Percentiles rank a stretch among this genome's conserved stretches.
These are phyloP conservation scores for Helianthus tuberosus DNA, from an alignment of 129 eudicot species.

Conservation along the genomic window DNA sequence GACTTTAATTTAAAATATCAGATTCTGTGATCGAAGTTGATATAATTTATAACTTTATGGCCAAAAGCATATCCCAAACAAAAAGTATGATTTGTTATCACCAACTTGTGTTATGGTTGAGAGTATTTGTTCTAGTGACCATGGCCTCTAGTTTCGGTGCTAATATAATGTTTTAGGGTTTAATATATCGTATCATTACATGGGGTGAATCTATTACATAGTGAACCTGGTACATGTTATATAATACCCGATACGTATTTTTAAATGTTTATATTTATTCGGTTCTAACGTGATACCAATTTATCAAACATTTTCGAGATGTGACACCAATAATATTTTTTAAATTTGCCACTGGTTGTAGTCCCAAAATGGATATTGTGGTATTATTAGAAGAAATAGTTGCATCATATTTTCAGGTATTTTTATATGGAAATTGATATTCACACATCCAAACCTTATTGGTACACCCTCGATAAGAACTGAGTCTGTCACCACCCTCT, in stretches of 20 bases:
- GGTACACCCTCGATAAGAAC: no score
- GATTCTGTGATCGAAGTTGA: not conserved
- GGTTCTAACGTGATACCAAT: not conserved
- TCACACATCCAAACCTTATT: no score
- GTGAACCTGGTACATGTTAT: no score
- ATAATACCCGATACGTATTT: no score
- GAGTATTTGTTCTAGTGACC: slow-evolving; percentile 31
- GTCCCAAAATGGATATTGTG: no score
- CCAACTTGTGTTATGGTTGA: slow-evolving; percentile 29
- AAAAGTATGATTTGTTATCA: slow-evolving; percentile 28
- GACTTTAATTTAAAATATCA: not conserved
- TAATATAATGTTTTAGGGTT: not conserved
- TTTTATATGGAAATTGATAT: no score
- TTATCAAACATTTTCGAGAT: not conserved
- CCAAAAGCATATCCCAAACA: slow-evolving; percentile 18
- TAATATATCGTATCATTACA: not conserved
- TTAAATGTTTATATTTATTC: no score
- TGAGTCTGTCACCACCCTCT: no score
- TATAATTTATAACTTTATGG: slow-evolving; percentile 16
- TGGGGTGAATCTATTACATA: no score
- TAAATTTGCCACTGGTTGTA: no score
- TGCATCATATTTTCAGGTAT: not conserved
- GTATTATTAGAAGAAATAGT: no score
- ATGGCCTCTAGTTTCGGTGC: slow-evolving; percentile 1
- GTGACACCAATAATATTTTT: no score